Percentiles rank a stretch among this genome's conserved stretches.
phyloP scores from a whole-genome alignment of 2,329 filamentous ascomycete genomes.

The Pseudogymnoascus verrucosus region DNA sequence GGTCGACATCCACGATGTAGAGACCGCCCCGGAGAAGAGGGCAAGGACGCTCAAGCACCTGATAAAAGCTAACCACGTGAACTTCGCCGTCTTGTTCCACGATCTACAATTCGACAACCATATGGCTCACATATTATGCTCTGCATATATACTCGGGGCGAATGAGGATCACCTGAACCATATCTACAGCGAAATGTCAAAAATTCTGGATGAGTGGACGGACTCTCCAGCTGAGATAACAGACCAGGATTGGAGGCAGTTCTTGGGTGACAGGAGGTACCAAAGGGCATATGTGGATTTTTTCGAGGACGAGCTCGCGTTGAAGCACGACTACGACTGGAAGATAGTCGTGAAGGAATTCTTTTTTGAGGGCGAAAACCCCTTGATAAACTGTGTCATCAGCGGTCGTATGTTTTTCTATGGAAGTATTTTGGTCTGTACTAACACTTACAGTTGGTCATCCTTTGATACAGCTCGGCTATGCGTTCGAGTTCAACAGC shows the following conservation, averaged over 20 bases:
- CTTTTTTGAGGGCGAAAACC: slow-evolving; percentile 64
- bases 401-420: slow-evolving; percentile 58
- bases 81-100: slow-evolving; percentile 76
- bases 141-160: slow-evolving; percentile 79
- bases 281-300: slow-evolving; percentile 91
- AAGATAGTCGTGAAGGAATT: slow-evolving; percentile 67
- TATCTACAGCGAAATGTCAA: slow-evolving; percentile 71
- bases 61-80: slow-evolving; percentile 83
- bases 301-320: slow-evolving; percentile 83
- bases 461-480: slow-evolving; percentile 90
- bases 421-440: slow-evolving; percentile 23
- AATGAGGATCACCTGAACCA: slow-evolving; percentile 63
- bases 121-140: slow-evolving; percentile 70
- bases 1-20: slow-evolving; percentile 69
- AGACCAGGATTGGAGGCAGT: slow-evolving; percentile 78
- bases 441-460: slow-evolving; percentile 58
- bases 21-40: slow-evolving; percentile 70
- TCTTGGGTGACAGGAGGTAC: slow-evolving; percentile 68
- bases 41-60: slow-evolving; percentile 83
- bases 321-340: slow-evolving; percentile 70
- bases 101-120: slow-evolving; percentile 73
- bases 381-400: slow-evolving; percentile 73
- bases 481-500: slow-evolving; percentile 80
- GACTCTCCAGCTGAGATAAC: slow-evolving; percentile 80
- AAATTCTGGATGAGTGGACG: slow-evolving; percentile 68